Evolutionary conservation across 306 rosid genomes (phyloP).

Genomic region (Lotus japonicus): DNA sequence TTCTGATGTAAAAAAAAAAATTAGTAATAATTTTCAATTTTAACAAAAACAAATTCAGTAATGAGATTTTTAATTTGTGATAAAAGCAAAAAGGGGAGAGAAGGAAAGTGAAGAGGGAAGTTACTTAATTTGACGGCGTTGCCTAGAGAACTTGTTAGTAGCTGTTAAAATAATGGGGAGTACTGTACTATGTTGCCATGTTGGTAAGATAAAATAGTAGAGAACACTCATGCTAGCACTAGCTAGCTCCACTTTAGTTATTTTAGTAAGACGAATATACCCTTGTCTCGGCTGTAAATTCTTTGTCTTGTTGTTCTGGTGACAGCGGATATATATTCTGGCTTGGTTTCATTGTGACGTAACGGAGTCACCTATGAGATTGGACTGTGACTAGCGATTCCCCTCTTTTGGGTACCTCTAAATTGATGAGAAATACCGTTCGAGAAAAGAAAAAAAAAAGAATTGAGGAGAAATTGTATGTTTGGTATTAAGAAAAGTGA

Average conservation of each 20-base stretch:
- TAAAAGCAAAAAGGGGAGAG: neutral
- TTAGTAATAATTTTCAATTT: too few relatives aligned
- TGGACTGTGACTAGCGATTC: neutral
- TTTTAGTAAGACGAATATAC: conserved; percentile 26
- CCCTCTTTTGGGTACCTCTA: too few relatives aligned
- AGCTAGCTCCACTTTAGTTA: neutral
- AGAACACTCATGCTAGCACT: too few relatives aligned
- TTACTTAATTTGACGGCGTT: conserved; percentile 44
- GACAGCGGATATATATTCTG: neutral
- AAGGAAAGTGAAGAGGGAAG: neutral
- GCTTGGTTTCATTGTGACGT: conserved; percentile 40
- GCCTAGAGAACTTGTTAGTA: conserved; percentile 39
- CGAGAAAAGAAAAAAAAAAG: too few relatives aligned
- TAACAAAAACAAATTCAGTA: too few relatives aligned
- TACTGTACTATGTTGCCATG: too few relatives aligned
- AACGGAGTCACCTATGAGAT: conserved; percentile 37
- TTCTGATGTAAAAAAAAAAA: too few relatives aligned
- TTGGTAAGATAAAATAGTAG: too few relatives aligned
- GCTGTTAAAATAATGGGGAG: neutral
- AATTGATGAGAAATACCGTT: too few relatives aligned
- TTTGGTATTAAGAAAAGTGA: too few relatives aligned
- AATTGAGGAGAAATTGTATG: too few relatives aligned
- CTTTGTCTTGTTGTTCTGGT: neutral
- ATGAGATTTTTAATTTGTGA: neutral
- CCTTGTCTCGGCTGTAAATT: conserved; percentile 10